Evolutionary conservation across 805 yeast species (phyloP), one percentile per base, ranked within the genome.

Genomic region (Monosporozyma aquatica): DNA sequence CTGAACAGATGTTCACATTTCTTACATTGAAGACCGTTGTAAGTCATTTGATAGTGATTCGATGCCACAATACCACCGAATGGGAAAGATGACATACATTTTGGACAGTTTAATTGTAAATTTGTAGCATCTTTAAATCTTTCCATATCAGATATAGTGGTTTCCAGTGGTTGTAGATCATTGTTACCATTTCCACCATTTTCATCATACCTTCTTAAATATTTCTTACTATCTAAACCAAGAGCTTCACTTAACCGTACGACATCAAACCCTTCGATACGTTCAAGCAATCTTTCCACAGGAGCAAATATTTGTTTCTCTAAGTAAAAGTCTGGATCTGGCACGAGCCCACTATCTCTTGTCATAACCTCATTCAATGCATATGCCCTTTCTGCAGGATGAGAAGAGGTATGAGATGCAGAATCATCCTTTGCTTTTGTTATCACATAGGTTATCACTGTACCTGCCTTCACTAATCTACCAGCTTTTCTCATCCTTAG

Each of bases 261-360:
- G 54, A 79, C 70, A 56, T 90, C 97, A 48, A 83, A 74, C 33
- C 97, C 96, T 49, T 87, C 94, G 42, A 92, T 79, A 47, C 82
- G 75, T 50, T 82, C 94, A 33, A 90, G 68, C 41, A 92, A 69
- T 64, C 98, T 78, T 58, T 86, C 94, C 8, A 92, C 79, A 3
- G 97, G 97, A 2, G 94, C 87, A 54, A 83, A 77, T 8, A 92
- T 74, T 64, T 92, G 99, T 59, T 87, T 84, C 50, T 81, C 92
- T 51, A 90, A 67, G 59, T 92, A 92, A 57, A 75, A 89, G 30
- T 68, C 71, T 1, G 84, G 72, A 62, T 92, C 98, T 1, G 92
- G 87, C 46, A 62, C 67, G 46, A 80, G 72, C 3, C 65, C 64
- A 7, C 70, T 67, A 29, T 67, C 62, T 42, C 74, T 75, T 26